Conservation (phyloP, 805 yeast species). For the Cyberlindnera mrakii region DNA sequence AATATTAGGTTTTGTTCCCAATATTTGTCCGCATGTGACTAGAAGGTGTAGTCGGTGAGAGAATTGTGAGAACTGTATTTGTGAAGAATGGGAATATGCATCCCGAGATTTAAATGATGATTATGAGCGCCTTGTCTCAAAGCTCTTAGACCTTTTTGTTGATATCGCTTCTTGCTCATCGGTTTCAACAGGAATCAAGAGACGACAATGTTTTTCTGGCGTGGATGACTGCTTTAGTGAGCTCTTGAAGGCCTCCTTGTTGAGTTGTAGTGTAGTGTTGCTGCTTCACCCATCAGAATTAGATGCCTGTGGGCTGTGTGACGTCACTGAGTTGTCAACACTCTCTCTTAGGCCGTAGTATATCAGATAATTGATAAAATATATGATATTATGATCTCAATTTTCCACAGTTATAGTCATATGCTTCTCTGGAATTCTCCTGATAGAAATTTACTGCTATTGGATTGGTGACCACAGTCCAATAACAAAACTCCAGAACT, state of each 20-base stretch:
- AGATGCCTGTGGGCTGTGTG: too few relatives aligned
- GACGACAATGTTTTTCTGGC: constrained; percentile 7
- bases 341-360: too few relatives aligned
- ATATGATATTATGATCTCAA: too few relatives aligned
- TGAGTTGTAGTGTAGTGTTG: not conserved
- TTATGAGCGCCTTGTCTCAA: not conserved
- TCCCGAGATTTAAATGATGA: constrained; percentile 16
- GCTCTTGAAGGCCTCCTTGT: not conserved
- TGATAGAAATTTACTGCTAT: too few relatives aligned
- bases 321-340: too few relatives aligned
- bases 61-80: too few relatives aligned
- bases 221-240: constrained; percentile 7
- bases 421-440: too few relatives aligned
- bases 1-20: constrained; percentile 14
- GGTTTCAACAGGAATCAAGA: not conserved
- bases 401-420: too few relatives aligned
- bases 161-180: constrained; percentile 6
- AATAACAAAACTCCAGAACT: too few relatives aligned
- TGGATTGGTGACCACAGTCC: too few relatives aligned
- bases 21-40: not conserved
- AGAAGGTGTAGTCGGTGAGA: constrained; percentile 23
- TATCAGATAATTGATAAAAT: too few relatives aligned
- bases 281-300: not conserved
- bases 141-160: constrained; percentile 16
- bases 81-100: constrained; percentile 8